Conservation (phyloP, 768 basidiomycete species). For the Lenzites betulinus region DNA sequence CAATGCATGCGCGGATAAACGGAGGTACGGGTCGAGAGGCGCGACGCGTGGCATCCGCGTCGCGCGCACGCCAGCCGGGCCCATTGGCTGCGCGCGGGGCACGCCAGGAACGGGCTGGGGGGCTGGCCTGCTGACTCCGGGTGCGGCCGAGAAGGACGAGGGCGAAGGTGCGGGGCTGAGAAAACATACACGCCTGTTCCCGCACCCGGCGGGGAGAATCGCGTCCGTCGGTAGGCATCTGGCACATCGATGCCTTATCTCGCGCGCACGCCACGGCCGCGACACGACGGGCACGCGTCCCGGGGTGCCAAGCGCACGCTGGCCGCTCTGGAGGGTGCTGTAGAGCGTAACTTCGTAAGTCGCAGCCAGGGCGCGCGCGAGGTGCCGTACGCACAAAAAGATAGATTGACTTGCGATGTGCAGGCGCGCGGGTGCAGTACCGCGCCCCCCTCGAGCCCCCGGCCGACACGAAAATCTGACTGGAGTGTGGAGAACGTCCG, state of each 20-base stretch:
- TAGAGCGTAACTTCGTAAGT: background rate
- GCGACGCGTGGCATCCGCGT: background rate
- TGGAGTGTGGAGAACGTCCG: constrained; percentile 2
- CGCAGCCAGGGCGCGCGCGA: too few relatives aligned
- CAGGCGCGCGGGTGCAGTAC: constrained; percentile 8
- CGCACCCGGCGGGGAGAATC: constrained; percentile 4
- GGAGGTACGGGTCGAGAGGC: constrained; percentile 5
- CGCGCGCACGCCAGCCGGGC: background rate
- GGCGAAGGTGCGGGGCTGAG: constrained; percentile 3
- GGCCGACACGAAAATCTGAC: constrained; percentile 2
- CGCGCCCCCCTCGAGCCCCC: background rate
- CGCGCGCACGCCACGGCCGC: background rate
- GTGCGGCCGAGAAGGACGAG: constrained; percentile 6
- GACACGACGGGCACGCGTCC: background rate
- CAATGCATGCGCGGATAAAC: background rate
- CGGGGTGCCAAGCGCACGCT: background rate
- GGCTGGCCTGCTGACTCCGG: constrained; percentile 11
- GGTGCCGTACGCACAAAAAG: constrained; percentile 3
- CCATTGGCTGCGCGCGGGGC: constrained; percentile 8
- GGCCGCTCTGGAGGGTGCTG: background rate
- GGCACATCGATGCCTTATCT: constrained; percentile 5
- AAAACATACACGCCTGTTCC: constrained; percentile 10
- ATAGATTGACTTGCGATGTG: constrained; percentile 14
- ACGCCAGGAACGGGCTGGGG: constrained; percentile 4
- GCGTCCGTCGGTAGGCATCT: constrained; percentile 12